Base-by-base conservation (phyloP, 2,329 filamentous ascomycete species). In the Boeremia lycopersici region DNA sequence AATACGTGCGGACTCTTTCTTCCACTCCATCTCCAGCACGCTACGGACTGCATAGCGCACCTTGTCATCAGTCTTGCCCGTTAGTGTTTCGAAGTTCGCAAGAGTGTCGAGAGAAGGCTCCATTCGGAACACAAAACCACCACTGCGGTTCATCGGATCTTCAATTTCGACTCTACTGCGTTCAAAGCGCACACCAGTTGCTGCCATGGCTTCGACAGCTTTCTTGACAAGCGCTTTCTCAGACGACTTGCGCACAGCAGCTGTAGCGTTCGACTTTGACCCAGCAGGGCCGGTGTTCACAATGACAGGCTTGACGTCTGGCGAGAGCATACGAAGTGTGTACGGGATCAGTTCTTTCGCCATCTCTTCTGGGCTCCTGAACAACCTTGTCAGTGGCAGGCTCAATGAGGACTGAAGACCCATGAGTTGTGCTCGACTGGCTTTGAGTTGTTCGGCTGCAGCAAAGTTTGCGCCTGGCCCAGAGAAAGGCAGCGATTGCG, bases 1-100 rank as follows among this genome's bases (percentile, higher is more conserved):
- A 12, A 88, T 86, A 30, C 86, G 79, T 28, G 84, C 78, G 11
- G 88, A 83, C 42, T 91, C 88, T 68, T 89, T 91, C 56, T 85
- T 86, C 65, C 93, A 89, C 73, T 98, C 93, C 72, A 95, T 91
- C 68, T 96, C 92, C 1, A 99, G 82, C 8, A 97, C 93, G 73
- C 97, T 93, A 19, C 95, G 87, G 6, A 99, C 89, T 1, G 93
- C 93, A 69, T 91, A 99, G n/a, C 95, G 86, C 0, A 91, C 91
- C 0, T 90, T 91, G 0, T 86, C 86, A 9, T 85, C 84, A 2
- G 84, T 83, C 33, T 81, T 78, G 4, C 82, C 70, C 2, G 71
- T 77, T 4, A 85, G 84, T 0, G 91, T 91, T 63, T 90, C 87
- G 64, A 90, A 98, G 0, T 84, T 83, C 1, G 89, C 82, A 0